phyloP scores from a whole-genome alignment of 1,139 yeast genomes.

The Yamadazyma pseudoaaseri region DNA sequence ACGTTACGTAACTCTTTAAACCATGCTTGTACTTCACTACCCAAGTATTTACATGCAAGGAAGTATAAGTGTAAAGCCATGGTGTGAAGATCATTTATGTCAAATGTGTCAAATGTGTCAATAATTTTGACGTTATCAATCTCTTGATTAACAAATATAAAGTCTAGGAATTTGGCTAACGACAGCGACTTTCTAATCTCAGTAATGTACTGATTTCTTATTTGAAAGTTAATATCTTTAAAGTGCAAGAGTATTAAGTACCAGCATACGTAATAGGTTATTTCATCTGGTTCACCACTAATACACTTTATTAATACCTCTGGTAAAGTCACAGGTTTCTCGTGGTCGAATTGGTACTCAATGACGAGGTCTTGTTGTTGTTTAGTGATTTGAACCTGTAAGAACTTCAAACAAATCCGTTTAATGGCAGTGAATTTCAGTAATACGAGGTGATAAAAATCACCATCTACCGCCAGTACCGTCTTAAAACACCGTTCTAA shows the following conservation, averaged over 20 bases:
- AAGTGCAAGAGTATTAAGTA: constrained; percentile 60
- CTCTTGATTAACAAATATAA: constrained; percentile 50
- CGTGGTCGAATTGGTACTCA: constrained; percentile 54
- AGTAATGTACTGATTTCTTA: constrained; percentile 59
- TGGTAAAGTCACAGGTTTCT: constrained; percentile 28
- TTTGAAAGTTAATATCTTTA: constrained; percentile 61
- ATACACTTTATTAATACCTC: constrained; percentile 16
- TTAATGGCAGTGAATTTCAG: constrained; percentile 20
- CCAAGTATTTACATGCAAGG: constrained; percentile 55
- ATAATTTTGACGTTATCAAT: constrained; percentile 27
- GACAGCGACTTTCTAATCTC: constrained; percentile 52
- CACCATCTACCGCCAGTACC: constrained; percentile 9
- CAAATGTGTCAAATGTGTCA: constrained; percentile 17
- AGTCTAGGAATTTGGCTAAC: constrained; percentile 47
- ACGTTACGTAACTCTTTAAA: constrained; percentile 59
- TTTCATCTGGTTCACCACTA: constrained; percentile 20
- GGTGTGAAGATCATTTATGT: constrained; percentile 22
- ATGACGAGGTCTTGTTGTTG: constrained; percentile 59
- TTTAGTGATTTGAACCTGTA: constrained; percentile 31
- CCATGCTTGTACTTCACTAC: constrained; percentile 73
- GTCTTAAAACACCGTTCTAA: constrained; percentile 24
- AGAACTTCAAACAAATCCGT: constrained; percentile 36
- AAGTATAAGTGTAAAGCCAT: constrained; percentile 56
- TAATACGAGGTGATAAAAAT: constrained; percentile 23
- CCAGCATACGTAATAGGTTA: constrained; percentile 66